Evolutionary conservation across 1,139 yeast species (phyloP).

Genomic region (Trichomonascaceae sp.): DNA sequence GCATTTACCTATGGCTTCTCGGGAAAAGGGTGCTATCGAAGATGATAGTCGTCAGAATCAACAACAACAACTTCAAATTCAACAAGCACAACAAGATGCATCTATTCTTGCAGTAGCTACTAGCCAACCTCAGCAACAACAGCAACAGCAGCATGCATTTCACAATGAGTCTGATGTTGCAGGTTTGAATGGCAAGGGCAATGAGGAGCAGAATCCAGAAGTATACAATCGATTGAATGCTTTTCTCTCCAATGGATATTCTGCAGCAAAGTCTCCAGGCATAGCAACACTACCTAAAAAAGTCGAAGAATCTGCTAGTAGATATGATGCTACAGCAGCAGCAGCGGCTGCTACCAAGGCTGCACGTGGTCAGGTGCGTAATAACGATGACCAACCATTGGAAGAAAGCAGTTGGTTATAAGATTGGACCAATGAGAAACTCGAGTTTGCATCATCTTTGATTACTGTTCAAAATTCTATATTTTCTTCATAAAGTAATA

Average conservation of each 20-base stretch:
- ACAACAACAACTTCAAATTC: conserved; percentile 18
- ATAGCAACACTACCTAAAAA: neutral
- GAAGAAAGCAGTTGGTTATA: conserved; percentile 6
- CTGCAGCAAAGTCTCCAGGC: neutral
- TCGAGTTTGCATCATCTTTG: neutral
- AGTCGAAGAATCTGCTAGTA: conserved; percentile 8
- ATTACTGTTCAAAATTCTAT: neutral
- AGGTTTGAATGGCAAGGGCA: conserved; percentile 2
- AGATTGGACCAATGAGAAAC: neutral
- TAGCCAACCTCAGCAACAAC: neutral
- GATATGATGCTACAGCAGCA: conserved; percentile 19
- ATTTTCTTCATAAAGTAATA: neutral
- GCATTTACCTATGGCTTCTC: neutral
- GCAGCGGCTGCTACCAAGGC: conserved; percentile 20
- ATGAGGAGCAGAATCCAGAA: conserved; percentile 3
- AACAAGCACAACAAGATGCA: conserved; percentile 17
- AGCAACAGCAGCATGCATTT: conserved; percentile 3
- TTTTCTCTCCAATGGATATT: conserved; percentile 5
- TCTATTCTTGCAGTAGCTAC: conserved; percentile 15
- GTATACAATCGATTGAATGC: conserved; percentile 8
- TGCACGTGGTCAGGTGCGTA: conserved; percentile 7
- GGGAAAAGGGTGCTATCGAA: neutral
- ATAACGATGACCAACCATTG: neutral
- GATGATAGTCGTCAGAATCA: conserved; percentile 5
- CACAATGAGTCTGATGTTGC: conserved; percentile 8